Evolutionary conservation across 805 yeast species (phyloP), one percentile per base, ranked within the genome.

Genomic region (Ogataea paradorogensis): DNA sequence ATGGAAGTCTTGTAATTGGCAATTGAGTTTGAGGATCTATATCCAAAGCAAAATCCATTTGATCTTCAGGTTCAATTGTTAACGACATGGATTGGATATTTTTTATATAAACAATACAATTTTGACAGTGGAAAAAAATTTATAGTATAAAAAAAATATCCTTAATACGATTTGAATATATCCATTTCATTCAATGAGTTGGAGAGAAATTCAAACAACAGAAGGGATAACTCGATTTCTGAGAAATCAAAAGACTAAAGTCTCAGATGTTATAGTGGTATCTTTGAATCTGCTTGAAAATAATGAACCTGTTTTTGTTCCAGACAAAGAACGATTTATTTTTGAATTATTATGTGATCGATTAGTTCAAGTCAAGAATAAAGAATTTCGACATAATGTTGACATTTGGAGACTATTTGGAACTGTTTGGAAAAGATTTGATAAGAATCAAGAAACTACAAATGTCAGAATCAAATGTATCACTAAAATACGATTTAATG

Each of bases 331-430:
- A 16, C 53, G 60, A 1, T 84, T 84, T 47, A 61, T 82, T 3
- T 65, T 82, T 35, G 85, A 80, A 33, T 63, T 84, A 24, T 45
- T 83, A 1, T 67, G 76, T 36, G 87, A 82, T 52, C 65, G 89
- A 39, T 58, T 83, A 52, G 72, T 73, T 18, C 20, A 18, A 18
- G 20, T 18, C 41, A 85, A 79, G 40, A 44, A 47, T 8, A 69
- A 68, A 2, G 45, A 53, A 5, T 79, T 78, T 66, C 78, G 71
- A 49, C 54, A 41, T n/a, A 59, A 63, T 38, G 40, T 53, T 1
- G 51, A 56, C 2, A 59, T 74, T 2, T 84, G 91, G 91, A 41
- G 45, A 9, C 57, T 81, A 8, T 71, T 78, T 48, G 53, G 69
- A 16, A 48, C 53, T 14, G 40, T 52, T 2, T 62, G 65, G 67